Base-by-base conservation (phyloP, 2,329 filamentous ascomycete species). In the Tolypocladium sp. region DNA sequence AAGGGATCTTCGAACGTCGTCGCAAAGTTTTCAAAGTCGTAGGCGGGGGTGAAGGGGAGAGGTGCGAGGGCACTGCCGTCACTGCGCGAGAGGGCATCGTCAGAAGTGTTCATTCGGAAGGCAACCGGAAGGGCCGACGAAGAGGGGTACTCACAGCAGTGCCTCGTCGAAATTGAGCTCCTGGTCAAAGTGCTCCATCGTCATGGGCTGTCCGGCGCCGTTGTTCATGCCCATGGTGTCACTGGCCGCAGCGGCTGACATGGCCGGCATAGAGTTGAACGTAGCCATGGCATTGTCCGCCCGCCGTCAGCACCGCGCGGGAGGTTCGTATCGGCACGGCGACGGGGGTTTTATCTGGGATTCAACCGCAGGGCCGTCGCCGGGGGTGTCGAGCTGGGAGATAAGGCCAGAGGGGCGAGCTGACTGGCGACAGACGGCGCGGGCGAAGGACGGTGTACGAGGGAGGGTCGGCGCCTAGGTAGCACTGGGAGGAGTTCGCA, bases 1-100 rank as follows among this genome's bases (percentile, higher is more conserved):
- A 88, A 87, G 42, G 85, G 84, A 66, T 87, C 85, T 69, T 87
- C 85, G 67, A 87, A 88, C 8, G 83, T 86, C 44, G 79, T 80
- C 56, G 82, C 79, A 64, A 84, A 83, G 63, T 77, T 74, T 57
- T 85, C 82, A 65, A 87, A 80, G 63, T 87, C 84, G 73, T 86
- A 87, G 5, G 78, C 75, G 3, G 82, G 79, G 3, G 81, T 82
- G 60, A 86, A 87, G 4, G 82, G 79, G n/a, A 76, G 68, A 55
- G 68, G 68, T 41, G 71, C 70, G 58, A 76, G 63, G 33, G 70
- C 61, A 59, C 68, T 63, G 62, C 67, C 69, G 55, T 76, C 73
- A 37, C 73, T 76, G 41, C 30, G 37, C 22, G 27, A 15, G 41
- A 40, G 22, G 38, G 12, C 22, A 55, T 49, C 4, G 33, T 58